Conservation (phyloP, 768 basidiomycete species). For the Tricholoma furcatifolium region DNA sequence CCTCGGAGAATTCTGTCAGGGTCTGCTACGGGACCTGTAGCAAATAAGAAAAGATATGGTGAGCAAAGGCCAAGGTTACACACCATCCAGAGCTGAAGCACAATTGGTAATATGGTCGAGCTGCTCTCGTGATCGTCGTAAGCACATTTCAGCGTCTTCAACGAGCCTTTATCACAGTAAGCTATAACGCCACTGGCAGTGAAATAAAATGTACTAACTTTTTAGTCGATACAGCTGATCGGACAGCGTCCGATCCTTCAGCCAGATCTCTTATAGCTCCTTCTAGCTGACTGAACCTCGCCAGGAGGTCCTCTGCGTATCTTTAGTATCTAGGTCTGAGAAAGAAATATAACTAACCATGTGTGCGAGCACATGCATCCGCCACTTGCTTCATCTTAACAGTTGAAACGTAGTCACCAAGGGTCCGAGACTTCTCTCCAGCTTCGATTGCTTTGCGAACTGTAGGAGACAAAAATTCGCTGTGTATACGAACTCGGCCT, state of each 20-base stretch:
- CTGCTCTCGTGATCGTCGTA: constrained; percentile 57
- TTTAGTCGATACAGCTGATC: constrained; percentile 43
- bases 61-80: constrained; percentile 1
- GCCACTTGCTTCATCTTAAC: constrained; percentile 81
- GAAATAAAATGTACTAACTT: constrained; percentile 35
- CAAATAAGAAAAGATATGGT: background rate
- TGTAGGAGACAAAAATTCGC: constrained; percentile 69
- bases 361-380: constrained; percentile 64
- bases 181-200: background rate
- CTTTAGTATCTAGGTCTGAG: background rate
- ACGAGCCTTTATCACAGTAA: constrained; percentile 39
- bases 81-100: constrained; percentile 53
- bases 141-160: constrained; percentile 58
- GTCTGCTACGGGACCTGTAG: constrained; percentile 44
- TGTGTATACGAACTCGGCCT: constrained; percentile 62
- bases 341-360: constrained; percentile 46
- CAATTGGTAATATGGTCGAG: constrained; percentile 54
- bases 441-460: constrained; percentile 70
- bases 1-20: constrained; percentile 54
- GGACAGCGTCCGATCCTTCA: constrained; percentile 58
- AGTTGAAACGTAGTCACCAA: constrained; percentile 80
- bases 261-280: constrained; percentile 50
- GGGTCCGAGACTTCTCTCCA: constrained; percentile 63
- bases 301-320: constrained; percentile 53
- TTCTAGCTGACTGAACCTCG: constrained; percentile 55